Evolutionary conservation across 768 basidiomycete species (phyloP).

Genomic region (Fomitopsis pulvina): DNA sequence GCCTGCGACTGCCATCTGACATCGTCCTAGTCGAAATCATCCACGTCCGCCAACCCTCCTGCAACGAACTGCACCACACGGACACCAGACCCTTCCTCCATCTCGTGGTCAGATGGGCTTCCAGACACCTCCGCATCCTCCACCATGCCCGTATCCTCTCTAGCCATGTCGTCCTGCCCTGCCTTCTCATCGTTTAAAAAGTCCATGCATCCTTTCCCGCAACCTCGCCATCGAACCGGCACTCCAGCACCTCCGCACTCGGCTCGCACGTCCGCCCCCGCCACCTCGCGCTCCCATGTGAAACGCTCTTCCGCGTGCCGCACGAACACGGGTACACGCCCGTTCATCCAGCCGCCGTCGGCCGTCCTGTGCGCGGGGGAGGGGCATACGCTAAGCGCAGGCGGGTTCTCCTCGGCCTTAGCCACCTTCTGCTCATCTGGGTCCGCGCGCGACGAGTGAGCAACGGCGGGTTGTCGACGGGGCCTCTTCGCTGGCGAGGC

Average conservation of each 20-base stretch:
- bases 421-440: neutral
- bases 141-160: neutral
- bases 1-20: too few relatives aligned
- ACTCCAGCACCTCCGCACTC: conserved; percentile 25
- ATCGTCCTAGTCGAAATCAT: too few relatives aligned
- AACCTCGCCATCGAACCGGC: conserved; percentile 66
- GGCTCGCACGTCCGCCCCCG: conserved; percentile 45
- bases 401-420: conserved; percentile 6
- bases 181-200: conserved; percentile 37
- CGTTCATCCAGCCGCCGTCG: conserved; percentile 1
- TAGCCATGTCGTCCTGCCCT: neutral
- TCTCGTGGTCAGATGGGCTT: neutral
- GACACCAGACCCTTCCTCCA: conserved; percentile 4
- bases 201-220: conserved; percentile 52
- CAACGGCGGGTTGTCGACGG: conserved; percentile 3
- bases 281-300: conserved; percentile 56
- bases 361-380: conserved; percentile 24
- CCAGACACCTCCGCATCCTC: neutral
- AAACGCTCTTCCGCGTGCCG: conserved; percentile 53
- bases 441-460: conserved; percentile 1
- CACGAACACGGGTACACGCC: conserved; percentile 38
- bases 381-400: conserved; percentile 45
- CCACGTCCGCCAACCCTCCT: too few relatives aligned
- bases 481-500: conserved; percentile 12
- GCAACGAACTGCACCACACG: conserved; percentile 1